phyloP scores from a whole-genome alignment of 164 flowering plant species.

The Platanus orientalis region DNA sequence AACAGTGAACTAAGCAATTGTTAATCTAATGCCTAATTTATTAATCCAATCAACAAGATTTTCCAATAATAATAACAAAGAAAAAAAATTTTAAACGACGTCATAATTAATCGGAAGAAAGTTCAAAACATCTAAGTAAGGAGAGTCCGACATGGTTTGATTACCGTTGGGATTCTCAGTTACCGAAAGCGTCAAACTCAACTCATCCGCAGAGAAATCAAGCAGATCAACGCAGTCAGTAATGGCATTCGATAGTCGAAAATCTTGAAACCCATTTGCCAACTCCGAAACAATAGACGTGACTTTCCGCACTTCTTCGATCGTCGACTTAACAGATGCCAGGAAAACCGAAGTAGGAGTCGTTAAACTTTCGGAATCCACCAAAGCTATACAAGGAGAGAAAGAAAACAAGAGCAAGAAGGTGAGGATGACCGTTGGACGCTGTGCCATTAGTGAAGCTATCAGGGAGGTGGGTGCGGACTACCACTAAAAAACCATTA shows the following conservation, averaged over 20 bases:
- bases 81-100: too few species aligned
- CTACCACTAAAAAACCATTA: too few species aligned
- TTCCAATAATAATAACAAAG: too few species aligned
- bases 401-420: conserved; percentile 1
- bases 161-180: conserved; percentile 44
- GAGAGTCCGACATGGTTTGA: not conserved
- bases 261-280: conserved; percentile 31
- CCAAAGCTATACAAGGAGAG: not conserved
- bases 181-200: conserved; percentile 52
- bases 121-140: not conserved
- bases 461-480: too few species aligned
- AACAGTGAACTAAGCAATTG: too few species aligned
- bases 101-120: too few species aligned
- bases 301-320: conserved; percentile 32
- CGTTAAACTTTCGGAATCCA: conserved; percentile 30
- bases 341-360: conserved; percentile 38
- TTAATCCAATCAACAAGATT: too few species aligned
- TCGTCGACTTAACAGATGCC: conserved; percentile 31
- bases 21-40: too few species aligned
- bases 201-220: conserved; percentile 57
- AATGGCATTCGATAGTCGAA: conserved; percentile 58
- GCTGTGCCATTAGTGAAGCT: not conserved
- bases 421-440: not conserved
- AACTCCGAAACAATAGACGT: conserved; percentile 41
- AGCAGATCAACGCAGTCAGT: conserved; percentile 83